Evolutionary conservation across 805 yeast species (phyloP), one percentile per base, ranked within the genome.

Genomic region (Kuraishia capsulata): DNA sequence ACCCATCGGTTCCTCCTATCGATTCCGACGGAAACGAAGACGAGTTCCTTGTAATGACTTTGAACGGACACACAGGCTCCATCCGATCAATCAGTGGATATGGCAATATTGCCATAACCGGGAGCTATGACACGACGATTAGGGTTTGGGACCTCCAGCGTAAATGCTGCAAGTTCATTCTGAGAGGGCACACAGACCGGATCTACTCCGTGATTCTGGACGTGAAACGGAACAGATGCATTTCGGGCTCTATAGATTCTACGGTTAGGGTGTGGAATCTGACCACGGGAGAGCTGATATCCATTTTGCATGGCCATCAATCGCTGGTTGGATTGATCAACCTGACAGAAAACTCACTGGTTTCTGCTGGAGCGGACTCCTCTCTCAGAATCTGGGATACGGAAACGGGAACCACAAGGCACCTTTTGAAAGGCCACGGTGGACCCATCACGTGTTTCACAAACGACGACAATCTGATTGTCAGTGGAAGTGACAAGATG

Each of bases 301-400:
- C 77, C 33, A 73, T 86, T 0, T 63, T 90, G 34, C 87, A 80
- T 40, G 97, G 96, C 1, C 98, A 92, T 57, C 78, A 85, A 1
- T 84, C 90, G 10, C 63, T 92, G 17, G 98, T 92, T 13, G 98
- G 97, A 0, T 64, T 92, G 33, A 66, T 90, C 20, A 86, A 85
- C 33, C 70, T 89, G 6, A 78, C 87, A 4, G 78, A 81, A 20
- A 77, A 81, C 26, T 78, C 76, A 35, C 65, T 92, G 10, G 95
- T 90, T 2, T 82, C 95, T 33, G 98, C 96, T 0, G 97, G 97
- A 2, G 97, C 97, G 0, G 98, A 92, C 57, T 76, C 92, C 3
- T 81, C 96, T 0, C 67, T 92, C 31, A 71, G 97, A 37, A 81
- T 90, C 2, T 92, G 98, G 98, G 83, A 92, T 53, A 92, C 96